Percentiles rank a stretch among this genome's conserved stretches.
phyloP scores from a whole-genome alignment of 768 basidiomycete species.

The Arthromyces matolae region DNA sequence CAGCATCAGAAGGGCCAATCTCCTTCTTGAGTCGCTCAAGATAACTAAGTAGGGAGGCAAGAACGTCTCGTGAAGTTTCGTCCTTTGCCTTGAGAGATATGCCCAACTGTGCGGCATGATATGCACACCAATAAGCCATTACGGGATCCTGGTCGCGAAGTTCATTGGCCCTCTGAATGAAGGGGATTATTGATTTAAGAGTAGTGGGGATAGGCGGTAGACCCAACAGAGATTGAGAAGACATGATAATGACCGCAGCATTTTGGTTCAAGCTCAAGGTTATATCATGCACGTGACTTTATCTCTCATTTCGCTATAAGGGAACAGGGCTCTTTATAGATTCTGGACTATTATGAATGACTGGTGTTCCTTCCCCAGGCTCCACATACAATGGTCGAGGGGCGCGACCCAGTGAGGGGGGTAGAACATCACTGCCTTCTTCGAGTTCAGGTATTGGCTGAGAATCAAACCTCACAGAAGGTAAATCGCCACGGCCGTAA shows the following conservation, averaged over 20 bases:
- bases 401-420: conserved; percentile 6
- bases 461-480: no score
- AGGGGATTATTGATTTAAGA: conserved; percentile 71
- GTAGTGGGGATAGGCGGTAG: conserved; percentile 57
- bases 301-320: conserved; percentile 14
- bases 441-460: no score
- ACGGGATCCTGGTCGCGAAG: conserved; percentile 78
- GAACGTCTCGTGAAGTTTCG: conserved; percentile 56
- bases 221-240: conserved; percentile 38
- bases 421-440: no score
- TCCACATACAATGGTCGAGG: neutral
- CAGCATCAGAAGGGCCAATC: conserved; percentile 71
- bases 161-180: conserved; percentile 88
- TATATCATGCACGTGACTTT: conserved; percentile 2
- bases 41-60: conserved; percentile 67
- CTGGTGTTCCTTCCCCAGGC: conserved; percentile 1
- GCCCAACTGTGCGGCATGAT: conserved; percentile 88
- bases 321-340: conserved; percentile 26
- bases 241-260: conserved; percentile 21
- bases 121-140: conserved; percentile 95
- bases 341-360: conserved; percentile 33
- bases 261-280: neutral
- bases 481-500: neutral
- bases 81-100: conserved; percentile 73
- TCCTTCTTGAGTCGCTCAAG: conserved; percentile 81